phyloP scores from a whole-genome alignment of 2,329 filamentous ascomycete species.

The Blumeriella jaapii region DNA sequence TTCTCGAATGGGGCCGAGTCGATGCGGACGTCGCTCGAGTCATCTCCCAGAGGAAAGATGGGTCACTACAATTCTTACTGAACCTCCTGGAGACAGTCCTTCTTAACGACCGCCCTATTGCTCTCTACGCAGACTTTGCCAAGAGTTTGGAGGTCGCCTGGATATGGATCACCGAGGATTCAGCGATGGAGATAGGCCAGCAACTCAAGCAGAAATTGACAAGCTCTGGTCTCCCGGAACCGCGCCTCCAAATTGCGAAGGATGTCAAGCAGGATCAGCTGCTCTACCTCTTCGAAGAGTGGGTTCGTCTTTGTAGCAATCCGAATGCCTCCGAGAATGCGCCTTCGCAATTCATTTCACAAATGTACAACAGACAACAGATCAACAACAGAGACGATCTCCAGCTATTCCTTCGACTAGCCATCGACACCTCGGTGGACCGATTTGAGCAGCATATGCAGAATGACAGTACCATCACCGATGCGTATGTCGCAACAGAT shows the following conservation, averaged over 20 bases:
- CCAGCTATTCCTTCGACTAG: constrained; percentile 65
- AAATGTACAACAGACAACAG: constrained; percentile 64
- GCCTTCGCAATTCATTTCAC: constrained; percentile 66
- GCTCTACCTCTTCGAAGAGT: constrained; percentile 93
- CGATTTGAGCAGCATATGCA: constrained; percentile 62
- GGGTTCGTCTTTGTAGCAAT: constrained; percentile 73
- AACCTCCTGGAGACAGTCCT: constrained; percentile 69
- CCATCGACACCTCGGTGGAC: constrained; percentile 67
- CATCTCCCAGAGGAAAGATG: constrained; percentile 57
- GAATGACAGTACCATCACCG: constrained; percentile 44
- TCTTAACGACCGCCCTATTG: constrained; percentile 64
- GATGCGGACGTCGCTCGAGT: constrained; percentile 64
- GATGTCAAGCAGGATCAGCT: constrained; percentile 69
- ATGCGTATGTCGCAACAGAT: constrained; percentile 56
- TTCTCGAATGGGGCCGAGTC: constrained; percentile 52
- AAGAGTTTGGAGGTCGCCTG: constrained; percentile 72
- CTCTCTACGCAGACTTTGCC: constrained; percentile 76
- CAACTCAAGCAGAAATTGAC: constrained; percentile 57
- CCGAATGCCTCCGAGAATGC: constrained; percentile 64
- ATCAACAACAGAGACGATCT: constrained; percentile 68
- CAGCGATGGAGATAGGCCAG: constrained; percentile 51
- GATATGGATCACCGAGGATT: constrained; percentile 67
- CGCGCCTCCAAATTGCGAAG: constrained; percentile 38
- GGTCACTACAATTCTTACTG: constrained; percentile 68
- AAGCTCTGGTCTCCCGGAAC: constrained; percentile 42